Evolutionary conservation across 208 protist species (phyloP).

Genomic region (Endotrypanum monterogeii): DNA sequence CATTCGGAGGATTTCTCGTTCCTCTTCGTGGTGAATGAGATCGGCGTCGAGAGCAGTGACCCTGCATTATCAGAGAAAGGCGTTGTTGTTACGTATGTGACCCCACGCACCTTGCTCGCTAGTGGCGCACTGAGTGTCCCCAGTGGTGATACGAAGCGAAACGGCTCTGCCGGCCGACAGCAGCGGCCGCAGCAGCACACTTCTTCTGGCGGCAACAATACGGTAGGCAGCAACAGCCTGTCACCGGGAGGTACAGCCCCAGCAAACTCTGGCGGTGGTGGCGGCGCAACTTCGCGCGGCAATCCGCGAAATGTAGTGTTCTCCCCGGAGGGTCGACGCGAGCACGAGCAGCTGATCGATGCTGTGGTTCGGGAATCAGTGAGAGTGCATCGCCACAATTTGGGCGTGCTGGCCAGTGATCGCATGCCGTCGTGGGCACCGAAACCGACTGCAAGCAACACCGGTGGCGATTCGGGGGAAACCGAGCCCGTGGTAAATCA

Average conservation of each 20-base stretch:
- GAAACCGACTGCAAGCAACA: background rate
- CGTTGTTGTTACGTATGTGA: conserved; percentile 26
- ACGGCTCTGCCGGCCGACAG: conserved; percentile 15
- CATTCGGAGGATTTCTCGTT: conserved; percentile 11
- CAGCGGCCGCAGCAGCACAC: conserved; percentile 8
- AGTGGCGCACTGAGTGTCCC: background rate
- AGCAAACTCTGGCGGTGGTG: background rate
- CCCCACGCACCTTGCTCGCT: conserved; percentile 26
- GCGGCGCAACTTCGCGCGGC: background rate
- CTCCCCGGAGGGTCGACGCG: conserved; percentile 36
- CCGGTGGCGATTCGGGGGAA: background rate
- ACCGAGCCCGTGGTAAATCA: conserved; percentile 5
- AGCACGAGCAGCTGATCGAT: conserved; percentile 57
- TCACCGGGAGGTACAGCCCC: background rate
- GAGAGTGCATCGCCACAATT: conserved; percentile 68
- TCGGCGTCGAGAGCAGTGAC: conserved; percentile 26
- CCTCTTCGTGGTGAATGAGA: conserved; percentile 21
- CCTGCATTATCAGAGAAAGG: conserved; percentile 13
- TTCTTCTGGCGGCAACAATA: conserved; percentile 3
- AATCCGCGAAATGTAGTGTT: conserved; percentile 6
- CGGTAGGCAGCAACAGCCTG: conserved; percentile 2
- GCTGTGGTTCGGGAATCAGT: conserved; percentile 52
- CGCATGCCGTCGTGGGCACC: conserved; percentile 22
- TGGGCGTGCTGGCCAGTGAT: conserved; percentile 34
- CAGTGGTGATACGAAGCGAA: conserved; percentile 8